These are phyloP conservation scores for Didymella keratinophila DNA, from an alignment of 2,329 filamentous ascomycete genomes.

Conservation along the genomic window DNA sequence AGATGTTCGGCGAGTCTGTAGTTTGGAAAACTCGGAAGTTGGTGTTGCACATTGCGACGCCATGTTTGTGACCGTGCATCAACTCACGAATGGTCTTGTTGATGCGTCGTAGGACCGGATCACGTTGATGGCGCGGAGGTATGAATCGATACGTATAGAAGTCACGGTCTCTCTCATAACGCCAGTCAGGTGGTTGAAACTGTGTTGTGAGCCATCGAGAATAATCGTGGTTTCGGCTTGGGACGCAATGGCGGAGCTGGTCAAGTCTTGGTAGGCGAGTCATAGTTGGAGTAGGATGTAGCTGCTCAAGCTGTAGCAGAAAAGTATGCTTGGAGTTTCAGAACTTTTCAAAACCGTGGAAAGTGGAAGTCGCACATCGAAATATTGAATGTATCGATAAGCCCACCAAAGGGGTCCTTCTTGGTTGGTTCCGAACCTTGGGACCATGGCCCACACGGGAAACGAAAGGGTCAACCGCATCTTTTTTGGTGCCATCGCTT, in stretches of 20 bases:
- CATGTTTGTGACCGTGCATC: no score
- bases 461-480: no score
- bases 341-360: no score
- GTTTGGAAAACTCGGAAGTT: not conserved
- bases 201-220: not conserved
- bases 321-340: not conserved
- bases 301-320: not conserved
- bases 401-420: no score
- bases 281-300: not conserved
- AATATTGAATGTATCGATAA: no score
- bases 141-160: not conserved
- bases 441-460: no score
- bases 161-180: not conserved
- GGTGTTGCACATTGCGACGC: not conserved
- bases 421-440: no score
- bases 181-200: not conserved
- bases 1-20: not conserved
- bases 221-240: not conserved
- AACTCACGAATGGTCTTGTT: not conserved
- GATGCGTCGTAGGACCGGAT: not conserved
- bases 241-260: not conserved
- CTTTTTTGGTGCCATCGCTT: no score
- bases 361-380: no score
- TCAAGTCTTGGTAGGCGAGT: not conserved
- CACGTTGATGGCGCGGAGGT: not conserved